These are phyloP conservation scores for Yamadazyma akitaensis DNA, from an alignment of 805 yeast species.

Conservation along the genomic window DNA sequence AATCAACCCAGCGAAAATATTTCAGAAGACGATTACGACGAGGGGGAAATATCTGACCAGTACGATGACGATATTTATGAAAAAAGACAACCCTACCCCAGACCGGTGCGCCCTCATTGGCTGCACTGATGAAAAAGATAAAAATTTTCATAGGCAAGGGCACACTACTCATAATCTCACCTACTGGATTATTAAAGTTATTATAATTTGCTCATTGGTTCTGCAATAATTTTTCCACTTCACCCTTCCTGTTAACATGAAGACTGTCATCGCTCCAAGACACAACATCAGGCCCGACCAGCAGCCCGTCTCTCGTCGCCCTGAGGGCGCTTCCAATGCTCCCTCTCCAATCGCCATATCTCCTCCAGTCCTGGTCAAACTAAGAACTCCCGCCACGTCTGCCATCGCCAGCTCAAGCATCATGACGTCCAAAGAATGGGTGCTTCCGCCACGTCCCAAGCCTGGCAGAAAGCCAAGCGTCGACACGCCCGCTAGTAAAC, in stretches of 20 bases:
- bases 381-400: background rate
- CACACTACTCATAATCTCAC: background rate
- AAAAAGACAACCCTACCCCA: background rate
- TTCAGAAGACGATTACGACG: slow-evolving; percentile 1
- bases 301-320: background rate
- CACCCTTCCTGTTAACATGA: background rate
- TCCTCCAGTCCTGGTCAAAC: slow-evolving; percentile 11
- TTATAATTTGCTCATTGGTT: slow-evolving; percentile 6
- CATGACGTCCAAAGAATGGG: slow-evolving; percentile 58
- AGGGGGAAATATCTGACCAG: slow-evolving; percentile 7
- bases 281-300: background rate
- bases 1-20: background rate
- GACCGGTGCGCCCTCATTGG: slow-evolving; percentile 12
- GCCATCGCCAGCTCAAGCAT: slow-evolving; percentile 23
- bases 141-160: slow-evolving; percentile 13
- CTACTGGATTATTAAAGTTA: slow-evolving; percentile 1
- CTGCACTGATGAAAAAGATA: slow-evolving; percentile 30
- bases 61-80: background rate
- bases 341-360: slow-evolving; percentile 2
- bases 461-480: slow-evolving; percentile 61
- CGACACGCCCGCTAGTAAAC: slow-evolving; percentile 78
- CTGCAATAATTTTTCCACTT: background rate
- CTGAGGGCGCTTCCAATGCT: background rate
- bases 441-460: slow-evolving; percentile 54
- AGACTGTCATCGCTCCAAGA: slow-evolving; percentile 15